Conservation (phyloP, 2,329 filamentous ascomycete genomes). For the Cyclaneusma minus region DNA sequence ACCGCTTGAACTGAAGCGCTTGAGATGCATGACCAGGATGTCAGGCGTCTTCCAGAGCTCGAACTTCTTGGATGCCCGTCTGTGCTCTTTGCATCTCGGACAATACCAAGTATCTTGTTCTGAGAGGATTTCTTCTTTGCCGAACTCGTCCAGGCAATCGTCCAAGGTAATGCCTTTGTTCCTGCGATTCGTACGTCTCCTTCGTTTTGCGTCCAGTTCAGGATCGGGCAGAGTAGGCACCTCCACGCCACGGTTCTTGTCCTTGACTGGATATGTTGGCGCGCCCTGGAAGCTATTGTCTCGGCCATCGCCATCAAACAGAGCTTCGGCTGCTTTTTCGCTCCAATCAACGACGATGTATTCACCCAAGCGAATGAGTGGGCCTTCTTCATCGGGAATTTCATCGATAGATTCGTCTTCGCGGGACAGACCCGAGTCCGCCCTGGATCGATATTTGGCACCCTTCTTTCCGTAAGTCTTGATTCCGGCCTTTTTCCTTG, state of each 20-base stretch:
- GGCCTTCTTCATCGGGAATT: slow-evolving; percentile 30
- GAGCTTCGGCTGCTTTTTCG: slow-evolving; percentile 47
- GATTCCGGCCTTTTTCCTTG: too few relatives aligned
- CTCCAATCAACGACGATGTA: slow-evolving; percentile 80
- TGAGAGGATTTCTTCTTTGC: slow-evolving; percentile 83
- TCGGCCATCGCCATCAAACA: slow-evolving; percentile 39
- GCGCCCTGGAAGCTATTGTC: slow-evolving; percentile 39
- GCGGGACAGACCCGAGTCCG: too few relatives aligned
- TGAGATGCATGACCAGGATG: slow-evolving; percentile 86
- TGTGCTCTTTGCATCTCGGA: slow-evolving; percentile 84
- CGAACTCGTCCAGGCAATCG: slow-evolving; percentile 88
- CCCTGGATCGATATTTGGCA: too few relatives aligned
- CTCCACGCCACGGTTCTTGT: slow-evolving; percentile 17
- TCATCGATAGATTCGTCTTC: slow-evolving; percentile 6
- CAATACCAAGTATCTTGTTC: slow-evolving; percentile 98
- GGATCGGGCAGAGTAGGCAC: slow-evolving; percentile 42
- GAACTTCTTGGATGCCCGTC: slow-evolving; percentile 87
- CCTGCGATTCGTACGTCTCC: slow-evolving; percentile 46
- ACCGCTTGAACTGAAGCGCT: slow-evolving; percentile 79
- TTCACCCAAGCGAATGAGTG: slow-evolving; percentile 67
- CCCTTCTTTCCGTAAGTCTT: too few relatives aligned
- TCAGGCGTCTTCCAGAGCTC: slow-evolving; percentile 95
- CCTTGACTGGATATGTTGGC: slow-evolving; percentile 28
- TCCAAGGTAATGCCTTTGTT: slow-evolving; percentile 70
- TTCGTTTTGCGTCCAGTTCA: slow-evolving; percentile 47